Conservation (phyloP, 1,284 basidiomycete genomes). For the Cystobasidium pallidum region DNA sequence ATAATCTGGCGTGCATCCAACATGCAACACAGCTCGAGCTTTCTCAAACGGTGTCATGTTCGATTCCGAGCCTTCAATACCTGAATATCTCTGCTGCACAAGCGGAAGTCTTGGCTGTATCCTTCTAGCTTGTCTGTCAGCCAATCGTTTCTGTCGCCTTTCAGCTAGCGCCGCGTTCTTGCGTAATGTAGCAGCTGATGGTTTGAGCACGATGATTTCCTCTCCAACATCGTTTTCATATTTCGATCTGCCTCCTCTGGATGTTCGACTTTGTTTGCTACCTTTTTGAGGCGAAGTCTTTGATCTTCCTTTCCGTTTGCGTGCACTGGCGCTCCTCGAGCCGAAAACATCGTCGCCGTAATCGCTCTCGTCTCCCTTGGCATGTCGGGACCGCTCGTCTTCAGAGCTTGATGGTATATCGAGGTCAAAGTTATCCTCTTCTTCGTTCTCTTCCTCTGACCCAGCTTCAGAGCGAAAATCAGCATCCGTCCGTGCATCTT, state of each 20-base stretch:
- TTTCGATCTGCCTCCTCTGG: not conserved
- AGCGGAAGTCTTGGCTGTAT: conserved; percentile 34
- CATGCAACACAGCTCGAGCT: conserved; percentile 69
- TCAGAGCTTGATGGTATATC: conserved; percentile 15
- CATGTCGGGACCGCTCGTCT: conserved; percentile 8
- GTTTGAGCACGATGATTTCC: conserved; percentile 16
- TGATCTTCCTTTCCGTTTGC: conserved; percentile 14
- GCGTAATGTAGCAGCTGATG: conserved; percentile 10
- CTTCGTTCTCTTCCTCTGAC: conserved; percentile 28
- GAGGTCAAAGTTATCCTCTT: conserved; percentile 36
- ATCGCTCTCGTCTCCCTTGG: conserved; percentile 19
- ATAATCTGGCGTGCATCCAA: conserved; percentile 86
- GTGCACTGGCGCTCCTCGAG: conserved; percentile 25
- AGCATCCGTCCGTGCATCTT: conserved; percentile 35
- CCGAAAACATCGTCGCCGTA: conserved; percentile 35
- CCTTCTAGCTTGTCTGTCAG: conserved; percentile 35
- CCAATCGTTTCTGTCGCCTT: conserved; percentile 25
- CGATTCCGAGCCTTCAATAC: conserved; percentile 1
- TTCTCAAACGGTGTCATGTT: conserved; percentile 48
- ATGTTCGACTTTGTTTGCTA: conserved; percentile 22
- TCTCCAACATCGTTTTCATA: conserved; percentile 18
- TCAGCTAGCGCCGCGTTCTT: conserved; percentile 29
- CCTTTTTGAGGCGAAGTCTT: conserved; percentile 3
- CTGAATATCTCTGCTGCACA: conserved; percentile 32
- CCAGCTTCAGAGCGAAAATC: conserved; percentile 18